phyloP scores from a whole-genome alignment of 805 yeast species.

The Ogataea siamensis region DNA sequence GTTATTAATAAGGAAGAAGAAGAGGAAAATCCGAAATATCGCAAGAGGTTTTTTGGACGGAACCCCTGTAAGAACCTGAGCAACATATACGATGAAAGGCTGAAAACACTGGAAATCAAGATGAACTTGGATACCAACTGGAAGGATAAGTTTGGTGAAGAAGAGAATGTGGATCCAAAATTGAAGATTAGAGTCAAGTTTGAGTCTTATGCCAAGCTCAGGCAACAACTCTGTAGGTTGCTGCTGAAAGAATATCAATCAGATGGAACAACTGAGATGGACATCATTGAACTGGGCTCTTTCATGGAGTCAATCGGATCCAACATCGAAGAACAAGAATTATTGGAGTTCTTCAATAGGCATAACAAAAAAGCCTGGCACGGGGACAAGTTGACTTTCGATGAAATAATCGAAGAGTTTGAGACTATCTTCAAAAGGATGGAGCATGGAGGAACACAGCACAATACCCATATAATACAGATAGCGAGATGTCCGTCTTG shows the following conservation, averaged over 20 bases:
- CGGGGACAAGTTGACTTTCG: slow-evolving; percentile 46
- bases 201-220: slow-evolving; percentile 60
- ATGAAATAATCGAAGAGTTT: slow-evolving; percentile 46
- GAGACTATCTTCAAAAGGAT: slow-evolving; percentile 39
- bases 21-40: slow-evolving; percentile 12
- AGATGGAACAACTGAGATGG: slow-evolving; percentile 44
- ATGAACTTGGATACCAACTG: slow-evolving; percentile 30
- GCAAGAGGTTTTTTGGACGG: slow-evolving; percentile 23
- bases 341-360: slow-evolving; percentile 49
- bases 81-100: slow-evolving; percentile 39
- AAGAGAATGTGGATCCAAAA: slow-evolving; percentile 46
- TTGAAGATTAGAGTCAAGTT: slow-evolving; percentile 62
- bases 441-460: slow-evolving; percentile 5
- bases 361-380: slow-evolving; percentile 49
- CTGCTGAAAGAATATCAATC: slow-evolving; percentile 50
- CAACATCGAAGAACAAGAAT: slow-evolving; percentile 51
- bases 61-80: slow-evolving; percentile 35
- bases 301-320: slow-evolving; percentile 67
- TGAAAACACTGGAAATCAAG: slow-evolving; percentile 40
- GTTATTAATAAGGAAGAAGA: slow-evolving; percentile 17
- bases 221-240: slow-evolving; percentile 68
- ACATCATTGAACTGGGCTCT: slow-evolving; percentile 58
- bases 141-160: slow-evolving; percentile 34
- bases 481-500: slow-evolving; percentile 82
- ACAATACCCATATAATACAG: slow-evolving; percentile 44